These are phyloP conservation scores for Noccaea caerulescens DNA, from an alignment of 345 rosid species.

Conservation along the genomic window DNA sequence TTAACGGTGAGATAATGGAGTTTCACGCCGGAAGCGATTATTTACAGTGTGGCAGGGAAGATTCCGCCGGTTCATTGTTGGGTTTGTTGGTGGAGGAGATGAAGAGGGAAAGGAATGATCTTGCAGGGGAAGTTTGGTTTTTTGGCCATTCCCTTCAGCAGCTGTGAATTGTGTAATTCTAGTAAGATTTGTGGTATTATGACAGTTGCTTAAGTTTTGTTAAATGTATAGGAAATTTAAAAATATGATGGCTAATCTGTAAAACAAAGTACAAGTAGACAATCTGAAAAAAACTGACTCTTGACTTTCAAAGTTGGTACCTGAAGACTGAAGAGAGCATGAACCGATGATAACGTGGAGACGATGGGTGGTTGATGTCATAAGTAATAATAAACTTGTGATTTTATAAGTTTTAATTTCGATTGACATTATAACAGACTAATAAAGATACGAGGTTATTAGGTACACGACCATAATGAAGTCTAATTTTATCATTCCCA, in stretches of 20 bases:
- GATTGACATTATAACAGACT: too few species aligned
- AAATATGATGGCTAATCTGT: neutral
- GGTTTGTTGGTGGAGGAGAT: conserved; percentile 64
- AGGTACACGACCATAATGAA: neutral
- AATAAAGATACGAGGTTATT: too few species aligned
- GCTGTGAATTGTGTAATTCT: neutral
- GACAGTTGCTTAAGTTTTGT: neutral
- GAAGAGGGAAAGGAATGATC: conserved; percentile 63
- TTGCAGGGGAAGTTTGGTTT: neutral
- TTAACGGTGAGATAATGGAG: conserved; percentile 55
- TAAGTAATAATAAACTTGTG: neutral
- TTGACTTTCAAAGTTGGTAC: neutral
- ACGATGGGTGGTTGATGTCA: conserved; percentile 1
- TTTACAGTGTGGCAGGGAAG: conserved; percentile 34
- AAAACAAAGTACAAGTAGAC: neutral
- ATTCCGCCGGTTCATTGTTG: conserved; percentile 45
- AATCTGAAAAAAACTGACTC: neutral
- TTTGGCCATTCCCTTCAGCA: conserved; percentile 1
- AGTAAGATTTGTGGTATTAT: neutral
- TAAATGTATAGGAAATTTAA: neutral
- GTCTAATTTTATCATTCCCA: too few species aligned
- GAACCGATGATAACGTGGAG: neutral
- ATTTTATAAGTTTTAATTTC: neutral
- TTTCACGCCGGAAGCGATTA: conserved; percentile 68
- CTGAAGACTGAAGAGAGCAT: neutral